Percentiles rank a stretch among this genome's conserved stretches.
Conservation (phyloP, 2,329 filamentous ascomycete genomes). For the Ophiostoma fasciatum region DNA sequence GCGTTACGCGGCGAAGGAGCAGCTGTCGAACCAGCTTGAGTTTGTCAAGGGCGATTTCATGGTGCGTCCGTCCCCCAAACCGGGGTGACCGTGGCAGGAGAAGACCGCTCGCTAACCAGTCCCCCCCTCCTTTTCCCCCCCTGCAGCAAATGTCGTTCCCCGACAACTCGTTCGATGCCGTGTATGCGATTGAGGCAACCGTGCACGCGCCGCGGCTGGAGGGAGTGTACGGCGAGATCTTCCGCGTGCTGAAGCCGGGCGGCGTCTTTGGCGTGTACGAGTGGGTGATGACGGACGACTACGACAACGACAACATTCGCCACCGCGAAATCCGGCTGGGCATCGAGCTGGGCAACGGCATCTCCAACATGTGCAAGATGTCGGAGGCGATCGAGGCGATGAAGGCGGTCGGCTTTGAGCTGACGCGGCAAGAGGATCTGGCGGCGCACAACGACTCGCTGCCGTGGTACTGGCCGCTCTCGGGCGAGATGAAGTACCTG, state of each 20-base stretch:
- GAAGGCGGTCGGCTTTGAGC: slow-evolving; percentile 71
- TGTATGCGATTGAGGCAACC: slow-evolving; percentile 95
- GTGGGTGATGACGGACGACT: slow-evolving; percentile 95
- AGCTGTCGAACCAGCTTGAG: slow-evolving; percentile 60
- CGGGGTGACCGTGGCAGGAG: no score
- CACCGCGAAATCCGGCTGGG: slow-evolving; percentile 85
- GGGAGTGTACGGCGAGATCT: slow-evolving; percentile 89
- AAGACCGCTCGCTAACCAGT: not conserved
- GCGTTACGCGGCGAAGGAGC: slow-evolving; percentile 68
- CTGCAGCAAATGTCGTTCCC: slow-evolving; percentile 73
- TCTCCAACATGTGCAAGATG: slow-evolving; percentile 82
- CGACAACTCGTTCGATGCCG: slow-evolving; percentile 81
- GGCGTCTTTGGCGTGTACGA: slow-evolving; percentile 96
- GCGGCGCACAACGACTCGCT: slow-evolving; percentile 58
- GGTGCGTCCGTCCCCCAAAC: slow-evolving; percentile 27
- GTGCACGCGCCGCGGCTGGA: slow-evolving; percentile 84
- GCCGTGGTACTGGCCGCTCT: slow-evolving; percentile 91
- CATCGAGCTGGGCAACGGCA: slow-evolving; percentile 92
- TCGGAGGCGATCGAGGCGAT: slow-evolving; percentile 71
- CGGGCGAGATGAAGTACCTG: slow-evolving; percentile 73
- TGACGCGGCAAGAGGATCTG: slow-evolving; percentile 75
- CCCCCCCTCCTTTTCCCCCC: not conserved
- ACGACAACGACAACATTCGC: slow-evolving; percentile 74
- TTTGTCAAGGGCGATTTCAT: slow-evolving; percentile 98
- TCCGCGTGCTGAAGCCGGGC: slow-evolving; percentile 88